Percentiles rank a stretch among this genome's conserved stretches.
phyloP scores from a whole-genome alignment of 805 yeast genomes.

The Isabelozyma rhagii region DNA sequence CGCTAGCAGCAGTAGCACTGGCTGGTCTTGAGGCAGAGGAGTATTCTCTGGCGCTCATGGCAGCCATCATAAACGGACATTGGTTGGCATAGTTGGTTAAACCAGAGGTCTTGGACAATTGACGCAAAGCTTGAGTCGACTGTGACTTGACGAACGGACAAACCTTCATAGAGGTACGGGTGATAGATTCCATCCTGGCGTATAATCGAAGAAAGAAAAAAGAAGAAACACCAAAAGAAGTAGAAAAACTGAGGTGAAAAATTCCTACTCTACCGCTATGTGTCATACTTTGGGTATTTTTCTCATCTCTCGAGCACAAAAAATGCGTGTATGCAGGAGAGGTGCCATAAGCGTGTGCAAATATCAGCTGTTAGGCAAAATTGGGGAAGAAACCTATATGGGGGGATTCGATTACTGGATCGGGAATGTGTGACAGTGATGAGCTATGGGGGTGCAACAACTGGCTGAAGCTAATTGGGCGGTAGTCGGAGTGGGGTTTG shows the following conservation, averaged over 20 bases:
- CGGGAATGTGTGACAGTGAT: background rate
- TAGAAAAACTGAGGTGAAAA: background rate
- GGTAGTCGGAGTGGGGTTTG: too few relatives aligned
- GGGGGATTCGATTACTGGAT: background rate
- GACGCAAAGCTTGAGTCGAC: constrained; percentile 57
- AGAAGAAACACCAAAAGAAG: background rate
- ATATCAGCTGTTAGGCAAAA: background rate
- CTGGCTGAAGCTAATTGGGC: too few relatives aligned
- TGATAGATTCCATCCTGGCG: constrained; percentile 66
- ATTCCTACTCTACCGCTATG: background rate
- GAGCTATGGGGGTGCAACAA: background rate
- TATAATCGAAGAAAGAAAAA: background rate
- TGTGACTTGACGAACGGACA: constrained; percentile 81
- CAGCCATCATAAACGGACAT: constrained; percentile 92
- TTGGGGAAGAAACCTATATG: background rate
- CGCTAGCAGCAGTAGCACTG: constrained; percentile 44
- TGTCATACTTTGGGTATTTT: background rate
- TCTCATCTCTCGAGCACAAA: background rate
- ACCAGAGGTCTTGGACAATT: constrained; percentile 43
- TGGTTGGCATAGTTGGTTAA: constrained; percentile 59
- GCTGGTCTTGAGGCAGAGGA: constrained; percentile 46
- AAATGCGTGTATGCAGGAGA: too few relatives aligned
- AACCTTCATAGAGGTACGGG: constrained; percentile 70
- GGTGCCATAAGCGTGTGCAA: too few relatives aligned
- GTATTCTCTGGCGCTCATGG: constrained; percentile 51